Base-by-base conservation (phyloP, 192 early-diverging fungal species). In the Mortierella hygrophila region DNA sequence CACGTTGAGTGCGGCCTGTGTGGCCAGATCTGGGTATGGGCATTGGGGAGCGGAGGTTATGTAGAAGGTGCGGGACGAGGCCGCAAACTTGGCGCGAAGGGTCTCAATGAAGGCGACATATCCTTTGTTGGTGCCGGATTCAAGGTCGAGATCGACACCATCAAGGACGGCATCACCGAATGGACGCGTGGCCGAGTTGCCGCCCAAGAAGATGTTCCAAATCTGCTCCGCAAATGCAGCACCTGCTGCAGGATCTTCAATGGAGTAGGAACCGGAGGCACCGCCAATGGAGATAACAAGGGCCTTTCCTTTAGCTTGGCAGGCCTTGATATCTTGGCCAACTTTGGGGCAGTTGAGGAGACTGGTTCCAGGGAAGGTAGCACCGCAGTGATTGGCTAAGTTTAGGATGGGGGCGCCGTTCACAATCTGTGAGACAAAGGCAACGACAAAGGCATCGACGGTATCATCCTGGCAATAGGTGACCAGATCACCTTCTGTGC, bases 241-340 rank as follows among this genome's bases (percentile, higher is more conserved):
- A 13, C 84, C 92, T 2, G 88, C 80, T 5, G 73, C 68, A 65
- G 52, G 38, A 38, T 41, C 47, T 0, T 42, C 70, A 15, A 79
- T 38, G 5, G 77, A 23, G 29, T 79, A 79, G 9, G 69, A 72
- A 1, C 94, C 94, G 9, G 90, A 88, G 8, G 92, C 93, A 23
- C 94, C 94, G 57, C 93, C 94, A 73, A 96, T 86, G 72, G 93
- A 93, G 10, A 94, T 89, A 21, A 93, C 84, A 2, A 96, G 82
- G 8, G 87, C 83, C 60, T 94, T 94, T 7, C 94, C 95, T 42
- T 89, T 80, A 10, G 80, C 77, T 75, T 96, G 95, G 88, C 95
- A 96, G 42, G 88, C 77, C 70, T 92, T 88, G 87, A 96, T 94
- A 72, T 94, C 94, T 13, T 79, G 63, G 18, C 88, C 92, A 26